Evolutionary conservation across 768 basidiomycete genomes (phyloP).

Genomic region (Glaciozyma martinii): DNA sequence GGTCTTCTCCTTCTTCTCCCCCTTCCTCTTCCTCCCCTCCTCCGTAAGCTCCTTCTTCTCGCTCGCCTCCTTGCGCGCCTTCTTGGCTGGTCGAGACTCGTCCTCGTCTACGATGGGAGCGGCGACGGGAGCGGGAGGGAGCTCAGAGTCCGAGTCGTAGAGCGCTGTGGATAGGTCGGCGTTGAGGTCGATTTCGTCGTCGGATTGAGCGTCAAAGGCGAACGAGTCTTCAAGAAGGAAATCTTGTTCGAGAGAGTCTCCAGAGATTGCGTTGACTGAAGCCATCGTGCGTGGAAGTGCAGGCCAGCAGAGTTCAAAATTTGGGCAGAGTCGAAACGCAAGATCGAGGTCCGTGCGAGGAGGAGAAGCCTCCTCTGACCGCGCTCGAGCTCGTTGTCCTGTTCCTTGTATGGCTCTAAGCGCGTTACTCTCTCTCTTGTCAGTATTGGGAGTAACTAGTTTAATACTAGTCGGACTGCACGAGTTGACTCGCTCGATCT

Average conservation of each 20-base stretch:
- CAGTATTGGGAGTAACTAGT: neutral
- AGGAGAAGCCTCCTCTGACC: too few species aligned
- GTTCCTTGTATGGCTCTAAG: neutral
- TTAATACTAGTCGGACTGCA: neutral
- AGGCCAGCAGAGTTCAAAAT: too few species aligned
- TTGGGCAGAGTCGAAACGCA: too few species aligned
- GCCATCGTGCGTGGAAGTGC: too few species aligned
- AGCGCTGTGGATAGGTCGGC: conserved; percentile 29
- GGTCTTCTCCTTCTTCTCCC: conserved; percentile 59
- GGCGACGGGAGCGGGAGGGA: conserved; percentile 30
- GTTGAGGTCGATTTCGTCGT: conserved; percentile 46
- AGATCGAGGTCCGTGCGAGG: too few species aligned
- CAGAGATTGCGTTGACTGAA: conserved; percentile 1
- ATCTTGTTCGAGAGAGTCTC: conserved; percentile 28
- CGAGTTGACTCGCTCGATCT: neutral
- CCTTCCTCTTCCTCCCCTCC: conserved; percentile 1
- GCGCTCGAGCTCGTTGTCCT: too few species aligned
- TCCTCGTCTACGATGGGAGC: conserved; percentile 24
- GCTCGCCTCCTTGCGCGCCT: conserved; percentile 61
- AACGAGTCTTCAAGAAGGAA: conserved; percentile 58
- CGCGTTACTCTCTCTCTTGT: neutral
- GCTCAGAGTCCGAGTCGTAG: conserved; percentile 26
- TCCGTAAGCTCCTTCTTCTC: too few species aligned
- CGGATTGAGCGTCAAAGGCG: conserved; percentile 52
- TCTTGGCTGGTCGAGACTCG: conserved; percentile 35